Conservation (phyloP, 495 filamentous ascomycete genomes). For the Aspergillus conjunctus region DNA sequence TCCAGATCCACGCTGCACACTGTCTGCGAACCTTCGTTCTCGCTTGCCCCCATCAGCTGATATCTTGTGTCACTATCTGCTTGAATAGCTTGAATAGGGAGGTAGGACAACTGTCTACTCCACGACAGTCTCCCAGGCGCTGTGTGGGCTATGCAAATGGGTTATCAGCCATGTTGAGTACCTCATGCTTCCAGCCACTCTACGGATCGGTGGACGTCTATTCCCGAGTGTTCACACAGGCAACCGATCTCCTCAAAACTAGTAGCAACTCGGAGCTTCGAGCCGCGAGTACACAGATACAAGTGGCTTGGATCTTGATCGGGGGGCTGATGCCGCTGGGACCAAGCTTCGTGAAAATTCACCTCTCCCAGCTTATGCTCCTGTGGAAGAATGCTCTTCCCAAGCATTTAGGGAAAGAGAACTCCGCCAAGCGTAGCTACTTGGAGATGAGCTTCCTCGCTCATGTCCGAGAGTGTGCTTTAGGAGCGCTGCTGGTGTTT, state of each 20-base stretch:
- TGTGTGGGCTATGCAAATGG: constrained; percentile 95
- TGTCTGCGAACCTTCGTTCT: constrained; percentile 85
- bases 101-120: constrained; percentile 71
- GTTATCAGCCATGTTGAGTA: constrained; percentile 87
- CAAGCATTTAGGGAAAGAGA: constrained; percentile 89
- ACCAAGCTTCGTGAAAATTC: constrained; percentile 98
- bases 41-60: constrained; percentile 86
- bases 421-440: constrained; percentile 74
- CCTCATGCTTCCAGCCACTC: constrained; percentile 81
- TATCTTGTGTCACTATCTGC: constrained; percentile 90
- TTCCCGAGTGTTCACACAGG: constrained; percentile 85
- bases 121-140: constrained; percentile 75
- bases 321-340: constrained; percentile 95
- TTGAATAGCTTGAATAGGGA: constrained; percentile 95
- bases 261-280: constrained; percentile 90
- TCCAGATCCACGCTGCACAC: constrained; percentile 84
- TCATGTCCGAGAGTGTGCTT: constrained; percentile 92
- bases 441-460: constrained; percentile 90
- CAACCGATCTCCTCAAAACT: constrained; percentile 88
- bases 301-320: constrained; percentile 97
- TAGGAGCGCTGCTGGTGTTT: constrained; percentile 89
- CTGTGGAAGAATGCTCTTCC: constrained; percentile 98
- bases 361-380: constrained; percentile 91
- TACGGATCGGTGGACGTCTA: constrained; percentile 96
- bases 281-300: constrained; percentile 90